Base-by-base conservation (phyloP, 345 rosid species). In the Eucalyptus erythrocorys region DNA sequence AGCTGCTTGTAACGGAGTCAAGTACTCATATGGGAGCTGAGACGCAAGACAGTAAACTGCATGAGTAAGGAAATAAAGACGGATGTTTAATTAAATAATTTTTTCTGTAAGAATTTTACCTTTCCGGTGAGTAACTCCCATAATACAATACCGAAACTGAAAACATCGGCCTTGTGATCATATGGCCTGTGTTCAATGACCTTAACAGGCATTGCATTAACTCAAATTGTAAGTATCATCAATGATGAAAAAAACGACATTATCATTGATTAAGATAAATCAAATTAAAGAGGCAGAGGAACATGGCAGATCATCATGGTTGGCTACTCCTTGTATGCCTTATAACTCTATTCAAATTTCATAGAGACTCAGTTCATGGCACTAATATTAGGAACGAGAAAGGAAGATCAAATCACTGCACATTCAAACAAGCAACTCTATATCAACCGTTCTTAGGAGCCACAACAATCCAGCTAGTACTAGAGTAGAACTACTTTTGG, bases 141-240 rank as follows among this genome's bases (percentile, higher is more conserved):
- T 51, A 98, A 87, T 88, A 98, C 99, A 86, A 98, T 91, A 42
- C 93, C 99, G 42, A 96, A 98, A 93, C 99, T 98, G 89, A 96
- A 98, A 68, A 98, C 94, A 85, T 98, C 99, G 30, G 99, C 99
- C 93, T 97, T 98, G 94, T 98, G 99, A 93, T 98, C 99, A 92
- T 98, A 98, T 84, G 98, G 97, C 89, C 94, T 96, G 95, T 97
- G 99, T 88, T 96, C 99, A 87, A 98, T 98, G 90, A 98, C 98
- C 99, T 97, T 89, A 89, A 89, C 64, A 45, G 84, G 84, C 15
- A 12, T 76, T 13, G 30, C 8, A 6, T 40, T 76, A 40, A 76
- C 47, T 76, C 47, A 76, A 37, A 40, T 76, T 76, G 76, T 64
- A n/a, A n/a, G 76, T 64, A 64, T 64, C 76, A 64, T 64, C 32